Base-by-base conservation (phyloP, 164 flowering plant species). In the Macadamia integrifolia region DNA sequence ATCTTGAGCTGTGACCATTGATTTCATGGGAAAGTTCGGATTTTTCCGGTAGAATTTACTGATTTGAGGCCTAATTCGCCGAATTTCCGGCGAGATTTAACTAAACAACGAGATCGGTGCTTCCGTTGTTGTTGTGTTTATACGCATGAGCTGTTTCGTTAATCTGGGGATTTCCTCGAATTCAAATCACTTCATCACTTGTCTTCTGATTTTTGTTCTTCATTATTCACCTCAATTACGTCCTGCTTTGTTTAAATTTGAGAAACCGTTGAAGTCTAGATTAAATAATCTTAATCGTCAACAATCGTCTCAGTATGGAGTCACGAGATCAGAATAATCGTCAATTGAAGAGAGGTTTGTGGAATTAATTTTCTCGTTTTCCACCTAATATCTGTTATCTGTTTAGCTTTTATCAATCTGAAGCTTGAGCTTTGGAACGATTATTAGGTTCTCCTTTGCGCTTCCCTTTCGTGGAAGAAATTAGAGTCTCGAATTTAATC, bases 91-190 rank as follows among this genome's bases (percentile, higher is more conserved):
- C 62, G 3, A 32, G 32, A 1, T 12, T 32, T 31, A 1, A 18
- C 43, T n/a, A 60, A 11, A 5, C 3, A 7, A 14, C 17, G 7
- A 32, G 43, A 60, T 31, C 7, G 32, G 13, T 31, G 17, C 62
- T 43, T 31, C 28, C 62, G 64, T 35, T 29, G 49, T 35, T 29
- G 49, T 12, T 50, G 31, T 60, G 64, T 43, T 50, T 66, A 70
- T 70, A 69, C 86, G 94, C 81, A 89, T 91, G 94, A 91, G 85
- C 89, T 82, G 91, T 78, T 85, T 76, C 80, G 80, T 83, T 42
- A 80, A 83, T 56, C 86, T 83, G 77, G 81, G 83, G 73, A 75
- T 74, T 68, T 65, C 82, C 66, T 77, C 85, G 64, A 84, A 81
- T 82, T 85, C 88, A 46, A 82, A 75, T 52, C 87, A 87, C 60